Base-by-base conservation (phyloP, 345 rosid genomes). In the Hibiscus tridactylites region DNA sequence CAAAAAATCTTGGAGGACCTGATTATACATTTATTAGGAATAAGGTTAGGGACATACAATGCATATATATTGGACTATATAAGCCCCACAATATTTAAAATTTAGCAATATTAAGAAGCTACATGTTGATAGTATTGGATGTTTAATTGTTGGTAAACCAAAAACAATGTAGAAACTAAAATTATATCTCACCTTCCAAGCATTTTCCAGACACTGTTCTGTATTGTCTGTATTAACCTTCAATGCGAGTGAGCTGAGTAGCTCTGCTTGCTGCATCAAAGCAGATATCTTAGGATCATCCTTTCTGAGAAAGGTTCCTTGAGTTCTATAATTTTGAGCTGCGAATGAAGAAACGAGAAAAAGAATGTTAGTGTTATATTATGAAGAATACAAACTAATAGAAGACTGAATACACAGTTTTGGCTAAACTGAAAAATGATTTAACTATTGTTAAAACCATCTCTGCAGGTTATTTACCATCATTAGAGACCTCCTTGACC, bases 221-320 rank as follows among this genome's bases (percentile, higher is more conserved):
- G 93, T 84, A 81, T 79, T 85, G 71, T 92, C 97, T 60, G 84
- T 52, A 59, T 83, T 87, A 59, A 95, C 91, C 86, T 87, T 95
- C 74, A 70, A 69, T 3, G 97, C 90, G 54, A 95, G 86, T 65
- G 99, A 86, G 79, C 88, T 86, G 73, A 95, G 90, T 77, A 92
- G 88, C 79, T 90, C 92, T 24, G 98, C 92, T 86, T 92, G 99
- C 83, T 92, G 90, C 91, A 90, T 81, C 84, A 95, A 75, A 77
- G 87, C 86, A 68, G 84, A 58, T 72, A 90, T 79, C 86, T 87
- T 92, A 68, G 98, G 90, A 84, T 90, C 92, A 80, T 90, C 96
- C 83, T 90, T 89, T 47, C 74, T 87, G 37, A 95, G 80, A 84
- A 86, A 90, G 33, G 80, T 80, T 71, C 87, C 89, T 79, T 78